Percentiles rank a stretch among this genome's conserved stretches.
Conservation (phyloP, 176 grass and related monocot genomes). For the Luzula sylvatica region DNA sequence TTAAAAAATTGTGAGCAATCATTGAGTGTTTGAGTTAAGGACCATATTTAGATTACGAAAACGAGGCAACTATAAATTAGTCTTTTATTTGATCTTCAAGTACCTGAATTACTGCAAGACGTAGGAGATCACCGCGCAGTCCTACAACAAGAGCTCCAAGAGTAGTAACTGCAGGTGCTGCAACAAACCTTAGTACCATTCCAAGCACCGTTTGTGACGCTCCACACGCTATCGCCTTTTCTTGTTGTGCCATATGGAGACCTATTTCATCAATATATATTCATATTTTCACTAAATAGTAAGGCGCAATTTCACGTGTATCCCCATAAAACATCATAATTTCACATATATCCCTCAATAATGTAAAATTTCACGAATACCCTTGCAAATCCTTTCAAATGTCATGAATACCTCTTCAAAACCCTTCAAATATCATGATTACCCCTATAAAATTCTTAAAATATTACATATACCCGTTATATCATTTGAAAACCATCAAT, state of each 20-base stretch:
- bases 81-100: background rate
- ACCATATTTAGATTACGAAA: background rate
- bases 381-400: no score
- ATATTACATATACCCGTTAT: background rate
- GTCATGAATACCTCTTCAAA: no score
- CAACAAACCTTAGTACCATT: constrained; percentile 51
- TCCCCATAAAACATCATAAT: no score
- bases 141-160: constrained; percentile 34
- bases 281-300: background rate
- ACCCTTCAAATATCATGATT: no score
- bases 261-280: constrained; percentile 18
- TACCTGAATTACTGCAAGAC: constrained; percentile 66
- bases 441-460: no score
- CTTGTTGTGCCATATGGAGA: constrained; percentile 59
- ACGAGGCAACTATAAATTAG: background rate
- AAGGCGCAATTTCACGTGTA: background rate
- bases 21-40: background rate
- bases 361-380: no score
- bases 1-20: background rate
- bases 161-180: constrained; percentile 35
- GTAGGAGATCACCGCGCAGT: constrained; percentile 44
- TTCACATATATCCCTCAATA: no score
- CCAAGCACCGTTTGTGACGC: constrained; percentile 30
- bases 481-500: background rate
- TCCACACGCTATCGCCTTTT: constrained; percentile 59